Evolutionary conservation across 116 monocot genomes (phyloP).

Genomic region (Posidonia oceanica): DNA sequence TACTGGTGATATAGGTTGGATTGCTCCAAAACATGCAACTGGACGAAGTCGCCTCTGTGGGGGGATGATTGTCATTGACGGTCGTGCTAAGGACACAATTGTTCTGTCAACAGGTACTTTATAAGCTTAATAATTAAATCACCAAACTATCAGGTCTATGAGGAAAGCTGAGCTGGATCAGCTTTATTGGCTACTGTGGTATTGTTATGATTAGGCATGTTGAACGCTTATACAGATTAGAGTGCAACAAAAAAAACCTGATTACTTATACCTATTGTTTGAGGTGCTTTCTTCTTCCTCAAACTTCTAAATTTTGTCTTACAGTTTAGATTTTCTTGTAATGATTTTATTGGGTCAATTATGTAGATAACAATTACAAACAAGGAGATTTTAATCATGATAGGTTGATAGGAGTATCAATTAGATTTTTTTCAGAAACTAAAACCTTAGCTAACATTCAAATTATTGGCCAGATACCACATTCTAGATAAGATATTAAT

Average conservation of each 20-base stretch:
- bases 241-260: too few species aligned
- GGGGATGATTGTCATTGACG: conserved; percentile 92
- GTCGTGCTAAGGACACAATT: conserved; percentile 94
- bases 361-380: too few species aligned
- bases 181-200: neutral
- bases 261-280: too few species aligned
- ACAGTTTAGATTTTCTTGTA: neutral
- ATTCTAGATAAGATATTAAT: neutral
- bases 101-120: conserved; percentile 77
- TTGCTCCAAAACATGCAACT: conserved; percentile 40
- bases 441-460: too few species aligned
- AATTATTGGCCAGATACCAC: neutral
- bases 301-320: neutral
- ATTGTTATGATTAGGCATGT: neutral
- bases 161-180: too few species aligned
- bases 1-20: conserved; percentile 96
- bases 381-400: too few species aligned
- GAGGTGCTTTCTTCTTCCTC: neutral
- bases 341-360: too few species aligned
- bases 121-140: neutral
- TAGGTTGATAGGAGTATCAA: too few species aligned
- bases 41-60: conserved; percentile 64
- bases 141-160: neutral
- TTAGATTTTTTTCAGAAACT: too few species aligned
- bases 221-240: too few species aligned